Base-by-base conservation (phyloP, 495 filamentous ascomycete genomes). In the Baudoinia panamericana region DNA sequence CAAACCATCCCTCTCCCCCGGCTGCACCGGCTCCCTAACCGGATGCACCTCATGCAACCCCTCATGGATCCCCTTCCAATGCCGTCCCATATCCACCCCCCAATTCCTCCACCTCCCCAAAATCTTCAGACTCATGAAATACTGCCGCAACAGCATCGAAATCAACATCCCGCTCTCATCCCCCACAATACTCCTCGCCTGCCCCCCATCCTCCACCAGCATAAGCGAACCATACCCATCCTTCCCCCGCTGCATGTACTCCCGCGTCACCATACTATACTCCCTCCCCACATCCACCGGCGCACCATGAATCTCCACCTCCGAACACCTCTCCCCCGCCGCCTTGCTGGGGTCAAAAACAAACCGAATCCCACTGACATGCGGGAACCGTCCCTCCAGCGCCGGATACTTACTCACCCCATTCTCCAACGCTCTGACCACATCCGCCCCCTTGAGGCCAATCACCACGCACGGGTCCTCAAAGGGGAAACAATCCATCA, bases 131-230 rank as follows among this genome's bases (percentile, higher is more conserved):
- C 75, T 78, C 66, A 88, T 72, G 55, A 94, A 93, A 52, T 92
- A 93, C 57, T 93, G 86, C 3, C 86, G 73, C 17, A 94, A 64
- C 43, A 94, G 76, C 43, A 75, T 83, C 46, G 76, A 81, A 47
- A 93, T 83, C 20, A 94, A 59, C 4, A 92, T 71, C 6, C 86
- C 86, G 41, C 80, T 84, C 53, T 94, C 86, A 45, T 93, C 85
- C 19, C 69, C 71, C 15, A 94, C 75, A 13, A 93, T 51, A 53
- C 84, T 81, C 50, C 83, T 77, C 2, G 78, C 80, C 10, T 67
- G 57, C 7, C 84, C 85, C 17, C 82, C 82, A 48, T 80, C 77
- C 1, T 72, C 66, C 37, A 77, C 51, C 0, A 80, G 65, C 7
- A 85, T 67, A 7, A 94, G 67, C 16, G 78, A 80, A 0, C 66